Base-by-base conservation (phyloP, 306 rosid species). In the Quercus rubra region DNA sequence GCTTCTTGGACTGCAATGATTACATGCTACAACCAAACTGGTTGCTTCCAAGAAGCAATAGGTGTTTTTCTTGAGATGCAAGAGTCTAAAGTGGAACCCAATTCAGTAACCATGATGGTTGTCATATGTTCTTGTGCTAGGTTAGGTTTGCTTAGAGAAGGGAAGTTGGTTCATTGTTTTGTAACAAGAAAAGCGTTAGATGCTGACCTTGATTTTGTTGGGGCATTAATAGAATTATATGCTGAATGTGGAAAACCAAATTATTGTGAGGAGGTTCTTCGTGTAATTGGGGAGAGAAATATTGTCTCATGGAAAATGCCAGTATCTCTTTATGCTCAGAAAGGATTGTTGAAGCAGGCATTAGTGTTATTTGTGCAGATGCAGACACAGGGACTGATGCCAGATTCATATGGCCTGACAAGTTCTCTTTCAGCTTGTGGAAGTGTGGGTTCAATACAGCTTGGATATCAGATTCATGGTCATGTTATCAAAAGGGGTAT, bases 361-460 rank as follows among this genome's bases (percentile, higher is more conserved):
- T 80, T 90, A 64, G 35, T 30, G 30, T 71, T 89, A 71, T 94
- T 92, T 81, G 84, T 76, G 35, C 78, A 70, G 74, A 88, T 92
- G 92, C 81, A 85, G 55, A 75, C 33, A 1, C 78, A 74, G 33
- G 90, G 99, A 71, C 77, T 90, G n/a, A 78, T 82, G 84, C 93
- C 97, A 5, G 91, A 94, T 80, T 83, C 98, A 15, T 94, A 77
- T 82, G 84, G 93, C 93, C 79, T 94, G 74, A 83, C 97, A 71
- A 90, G 97, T 75, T 87, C 97, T 80, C 90, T 92, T 76, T 86
- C 97, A 30, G 95, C 94, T 31, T 78, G 86, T 83, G 97, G 97
- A 71, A 86, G 84, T 82, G 69, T 86, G 51, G 90, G 93, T 58
- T 83, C 76, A 11, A 28, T 91, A 78, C 88, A 77, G 43, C 80